Base-by-base conservation (phyloP, 495 filamentous ascomycete species). In the Hypoxylon trugodes region DNA sequence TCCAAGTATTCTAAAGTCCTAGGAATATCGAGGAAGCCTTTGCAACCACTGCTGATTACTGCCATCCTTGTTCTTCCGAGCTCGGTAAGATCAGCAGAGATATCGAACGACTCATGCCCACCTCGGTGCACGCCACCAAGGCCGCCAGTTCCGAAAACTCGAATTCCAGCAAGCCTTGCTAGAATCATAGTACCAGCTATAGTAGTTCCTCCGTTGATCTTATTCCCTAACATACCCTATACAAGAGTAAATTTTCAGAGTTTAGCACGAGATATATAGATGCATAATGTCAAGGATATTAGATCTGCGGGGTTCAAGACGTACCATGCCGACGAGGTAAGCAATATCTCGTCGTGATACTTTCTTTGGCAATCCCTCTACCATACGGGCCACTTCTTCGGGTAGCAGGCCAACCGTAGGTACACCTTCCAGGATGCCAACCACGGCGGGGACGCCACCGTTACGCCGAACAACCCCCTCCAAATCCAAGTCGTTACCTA, bases 11-110 rank as follows among this genome's bases (percentile, higher is more conserved):
- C 95, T 1, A 98, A 81, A 1, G 95, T 98, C 51, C 89, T 81
- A 5, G 90, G 89, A 58, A 97, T 89, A 69, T 98, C 95, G 7
- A 98, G 77, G 73, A 98, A 98, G 66, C 95, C 92, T 77, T 98
- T 98, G 69, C 92, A 94, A 3, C 95, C 95, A 51, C 89, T 90
- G 72, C 89, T 90, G 22, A 98, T 81, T 6, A 98, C 93, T 21
- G 93, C 88, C 36, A 98, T 87, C 7, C 90, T 84, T 2, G 95
- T 98, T 24, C 93, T 83, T n/a, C 94, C 92, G 25, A 98, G 84
- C 77, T 98, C 95, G 3, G 91, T 97, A 50, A 98, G 80, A 75
- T 98, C 95, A 24, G 95, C 95, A 57, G 93, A 96, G 45, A 98
- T 87, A 71, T 98, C 95, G 86, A 97, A 89, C 0, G 89, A 90